Evolutionary conservation across 306 rosid species (phyloP).

Genomic region (Delonix regia): DNA sequence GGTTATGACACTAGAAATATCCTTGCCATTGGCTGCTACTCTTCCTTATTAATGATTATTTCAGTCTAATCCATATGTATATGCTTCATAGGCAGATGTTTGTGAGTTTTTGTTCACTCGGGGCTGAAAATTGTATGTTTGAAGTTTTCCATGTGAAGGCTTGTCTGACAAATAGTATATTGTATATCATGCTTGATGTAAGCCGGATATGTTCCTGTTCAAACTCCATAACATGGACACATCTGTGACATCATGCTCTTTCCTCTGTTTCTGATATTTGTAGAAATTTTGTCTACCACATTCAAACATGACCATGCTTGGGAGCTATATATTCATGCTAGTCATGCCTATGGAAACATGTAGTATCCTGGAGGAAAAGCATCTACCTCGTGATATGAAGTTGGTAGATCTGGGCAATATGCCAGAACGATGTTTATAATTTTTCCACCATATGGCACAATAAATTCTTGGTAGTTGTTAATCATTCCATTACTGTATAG

Average conservation of each 20-base stretch:
- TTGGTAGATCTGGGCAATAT: background rate
- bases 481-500: background rate
- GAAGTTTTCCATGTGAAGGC: too few relatives aligned
- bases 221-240: background rate
- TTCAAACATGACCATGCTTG: background rate
- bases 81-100: too few relatives aligned
- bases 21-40: background rate
- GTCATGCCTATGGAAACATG: background rate
- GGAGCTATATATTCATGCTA: background rate
- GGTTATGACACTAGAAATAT: background rate
- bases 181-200: too few relatives aligned
- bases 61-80: too few relatives aligned
- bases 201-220: too few relatives aligned
- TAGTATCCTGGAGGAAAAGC: background rate
- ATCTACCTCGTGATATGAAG: background rate
- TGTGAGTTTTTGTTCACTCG: too few relatives aligned
- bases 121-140: too few relatives aligned
- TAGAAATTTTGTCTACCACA: background rate
- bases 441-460: background rate
- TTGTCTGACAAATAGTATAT: too few relatives aligned
- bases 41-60: background rate
- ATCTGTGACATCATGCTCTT: background rate
- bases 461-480: background rate
- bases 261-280: background rate
- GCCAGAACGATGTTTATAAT: background rate